Conservation (phyloP, 2,329 filamentous ascomycete genomes). For the Sporothrix curviconia region DNA sequence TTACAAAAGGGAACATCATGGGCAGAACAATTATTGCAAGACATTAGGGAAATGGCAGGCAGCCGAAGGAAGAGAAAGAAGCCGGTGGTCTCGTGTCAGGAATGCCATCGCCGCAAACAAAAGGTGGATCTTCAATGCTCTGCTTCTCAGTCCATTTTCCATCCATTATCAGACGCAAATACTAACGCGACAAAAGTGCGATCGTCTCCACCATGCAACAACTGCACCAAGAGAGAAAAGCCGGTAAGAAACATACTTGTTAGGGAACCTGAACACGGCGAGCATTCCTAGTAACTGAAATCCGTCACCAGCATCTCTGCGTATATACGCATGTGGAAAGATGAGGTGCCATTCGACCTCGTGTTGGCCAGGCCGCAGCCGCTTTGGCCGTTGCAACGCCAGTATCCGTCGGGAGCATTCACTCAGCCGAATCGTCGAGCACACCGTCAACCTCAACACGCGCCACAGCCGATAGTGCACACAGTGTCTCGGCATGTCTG, state of each 20-base stretch:
- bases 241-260: neutral
- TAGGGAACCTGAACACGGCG: neutral
- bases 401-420: neutral
- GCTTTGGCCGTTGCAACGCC: neutral
- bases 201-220: constrained; percentile 3
- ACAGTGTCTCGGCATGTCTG: neutral
- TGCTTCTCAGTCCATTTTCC: neutral
- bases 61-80: neutral
- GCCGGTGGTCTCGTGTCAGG: neutral
- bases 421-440: neutral
- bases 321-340: neutral
- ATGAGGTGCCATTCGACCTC: neutral
- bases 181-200: neutral
- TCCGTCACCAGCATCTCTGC: neutral
- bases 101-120: constrained; percentile 1
- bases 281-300: neutral
- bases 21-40: neutral
- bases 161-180: neutral
- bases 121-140: too few relatives aligned
- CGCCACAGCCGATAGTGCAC: neutral
- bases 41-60: neutral
- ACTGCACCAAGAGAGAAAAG: constrained; percentile 3
- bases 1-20: too few relatives aligned
- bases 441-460: neutral
- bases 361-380: neutral